phyloP scores from a whole-genome alignment of 2,329 filamentous ascomycete species.

The Botryosphaeria dothidea region DNA sequence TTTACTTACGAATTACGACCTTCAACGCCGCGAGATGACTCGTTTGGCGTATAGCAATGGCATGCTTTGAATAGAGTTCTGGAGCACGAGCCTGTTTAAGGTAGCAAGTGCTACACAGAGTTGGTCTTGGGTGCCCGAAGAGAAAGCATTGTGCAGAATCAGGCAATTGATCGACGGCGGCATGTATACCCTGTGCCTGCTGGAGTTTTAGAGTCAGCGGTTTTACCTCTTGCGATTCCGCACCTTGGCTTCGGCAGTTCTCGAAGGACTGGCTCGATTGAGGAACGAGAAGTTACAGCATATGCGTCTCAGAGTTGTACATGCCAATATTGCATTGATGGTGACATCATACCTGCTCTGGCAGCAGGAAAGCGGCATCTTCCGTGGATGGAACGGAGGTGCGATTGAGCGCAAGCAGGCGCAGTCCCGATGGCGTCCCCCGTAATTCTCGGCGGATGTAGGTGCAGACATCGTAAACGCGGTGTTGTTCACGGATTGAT shows the following conservation, averaged over 20 bases:
- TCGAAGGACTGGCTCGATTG: background rate
- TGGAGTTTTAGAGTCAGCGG: too few relatives aligned
- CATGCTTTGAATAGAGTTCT: background rate
- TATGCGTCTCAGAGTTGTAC: too few relatives aligned
- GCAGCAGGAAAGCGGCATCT: background rate
- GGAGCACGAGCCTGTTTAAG: background rate
- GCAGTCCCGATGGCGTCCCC: background rate
- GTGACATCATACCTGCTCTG: too few relatives aligned
- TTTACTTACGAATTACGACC: background rate
- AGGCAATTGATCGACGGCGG: background rate
- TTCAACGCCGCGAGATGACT: background rate
- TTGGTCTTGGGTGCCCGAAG: background rate
- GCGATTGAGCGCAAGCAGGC: background rate
- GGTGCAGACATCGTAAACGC: background rate
- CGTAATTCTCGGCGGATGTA: background rate
- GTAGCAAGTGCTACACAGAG: background rate
- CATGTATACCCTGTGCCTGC: too few relatives aligned
- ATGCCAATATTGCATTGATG: too few relatives aligned
- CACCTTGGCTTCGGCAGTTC: too few relatives aligned
- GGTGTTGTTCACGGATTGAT: background rate
- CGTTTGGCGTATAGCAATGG: background rate
- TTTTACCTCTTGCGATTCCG: too few relatives aligned
- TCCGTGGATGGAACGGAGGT: background rate
- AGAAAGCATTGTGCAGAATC: background rate
- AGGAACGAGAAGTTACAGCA: too few relatives aligned